Percentiles rank a stretch among this genome's conserved stretches.
Evolutionary conservation across 2,329 filamentous ascomycete genomes (phyloP).

Genomic region (Periconia sp.): DNA sequence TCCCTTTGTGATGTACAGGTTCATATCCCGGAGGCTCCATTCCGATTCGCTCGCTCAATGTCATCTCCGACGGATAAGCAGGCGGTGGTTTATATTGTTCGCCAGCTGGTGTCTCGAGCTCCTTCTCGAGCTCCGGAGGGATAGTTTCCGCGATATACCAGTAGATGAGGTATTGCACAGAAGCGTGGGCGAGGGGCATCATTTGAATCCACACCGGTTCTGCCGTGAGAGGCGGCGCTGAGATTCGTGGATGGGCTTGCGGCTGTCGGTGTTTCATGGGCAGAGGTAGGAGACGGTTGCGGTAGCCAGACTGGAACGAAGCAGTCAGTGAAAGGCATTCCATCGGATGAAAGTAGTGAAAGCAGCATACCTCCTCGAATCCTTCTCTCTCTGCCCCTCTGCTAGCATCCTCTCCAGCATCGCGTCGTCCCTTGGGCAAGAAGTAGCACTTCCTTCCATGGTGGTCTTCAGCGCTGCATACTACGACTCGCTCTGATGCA

Average conservation of each 20-base stretch:
- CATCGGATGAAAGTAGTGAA: neutral
- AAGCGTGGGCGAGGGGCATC: constrained; percentile 39
- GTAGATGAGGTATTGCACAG: constrained; percentile 52
- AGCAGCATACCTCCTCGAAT: constrained; percentile 52
- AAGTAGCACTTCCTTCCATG: constrained; percentile 50
- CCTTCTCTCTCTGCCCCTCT: constrained; percentile 56
- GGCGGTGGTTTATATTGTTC: constrained; percentile 47
- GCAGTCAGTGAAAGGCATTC: neutral
- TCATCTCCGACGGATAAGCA: constrained; percentile 43
- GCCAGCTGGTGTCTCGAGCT: constrained; percentile 25
- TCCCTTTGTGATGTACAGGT: constrained; percentile 53
- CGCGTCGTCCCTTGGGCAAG: constrained; percentile 56
- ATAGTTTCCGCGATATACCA: constrained; percentile 58
- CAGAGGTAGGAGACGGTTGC: constrained; percentile 56
- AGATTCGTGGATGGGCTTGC: constrained; percentile 38
- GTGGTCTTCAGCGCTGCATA: constrained; percentile 53
- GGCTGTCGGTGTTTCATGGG: constrained; percentile 53
- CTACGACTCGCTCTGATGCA: constrained; percentile 52
- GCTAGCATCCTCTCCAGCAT: constrained; percentile 53
- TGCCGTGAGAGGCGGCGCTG: constrained; percentile 35
- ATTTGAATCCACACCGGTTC: constrained; percentile 57
- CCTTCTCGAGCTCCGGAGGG: constrained; percentile 43
- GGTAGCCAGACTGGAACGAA: constrained; percentile 50
- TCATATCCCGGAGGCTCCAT: constrained; percentile 52
- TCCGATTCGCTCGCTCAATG: constrained; percentile 45